A percentile compares a stretch with the other conserved stretches of the same genome.
Conservation (phyloP, 306 rosid genomes). For the Chamaecrista fasciculata region DNA sequence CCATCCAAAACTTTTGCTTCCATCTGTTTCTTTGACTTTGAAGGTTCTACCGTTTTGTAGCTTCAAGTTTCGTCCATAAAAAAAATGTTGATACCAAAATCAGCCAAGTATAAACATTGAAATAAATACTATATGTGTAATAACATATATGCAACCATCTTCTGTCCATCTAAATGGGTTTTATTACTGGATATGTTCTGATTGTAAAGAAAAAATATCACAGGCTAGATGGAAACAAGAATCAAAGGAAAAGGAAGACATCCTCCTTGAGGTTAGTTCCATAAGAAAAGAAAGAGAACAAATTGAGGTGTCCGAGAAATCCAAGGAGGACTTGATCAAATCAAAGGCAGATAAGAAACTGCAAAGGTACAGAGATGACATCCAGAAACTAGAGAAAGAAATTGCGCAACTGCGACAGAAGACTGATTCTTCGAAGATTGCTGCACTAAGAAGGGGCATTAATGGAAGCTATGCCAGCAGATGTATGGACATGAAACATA, state of each 20-base stretch:
- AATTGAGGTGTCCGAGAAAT: conserved; percentile 60
- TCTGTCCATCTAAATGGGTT: conserved; percentile 34
- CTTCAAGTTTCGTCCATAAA: conserved; percentile 13
- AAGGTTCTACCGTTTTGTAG: conserved; percentile 2
- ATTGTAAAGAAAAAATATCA: conserved; percentile 47
- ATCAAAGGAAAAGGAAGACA: conserved; percentile 62
- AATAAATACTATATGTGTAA: conserved; percentile 22
- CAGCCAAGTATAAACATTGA: conserved; percentile 13
- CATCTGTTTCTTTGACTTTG: conserved; percentile 18
- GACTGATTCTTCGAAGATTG: conserved; percentile 76
- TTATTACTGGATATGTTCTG: conserved; percentile 47
- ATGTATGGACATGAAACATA: conserved; percentile 36
- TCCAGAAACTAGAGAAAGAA: conserved; percentile 76
- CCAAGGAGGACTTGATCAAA: conserved; percentile 63
- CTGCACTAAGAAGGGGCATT: conserved; percentile 80
- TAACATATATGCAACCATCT: conserved; percentile 34
- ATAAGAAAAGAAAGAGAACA: conserved; percentile 79
- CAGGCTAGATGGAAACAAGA: conserved; percentile 84
- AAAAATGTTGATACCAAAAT: conserved; percentile 6
- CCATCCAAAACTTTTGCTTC: background rate
- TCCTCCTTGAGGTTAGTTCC: conserved; percentile 46
- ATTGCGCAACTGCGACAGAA: conserved; percentile 69
- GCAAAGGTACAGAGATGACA: conserved; percentile 62
- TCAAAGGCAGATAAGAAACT: conserved; percentile 66
- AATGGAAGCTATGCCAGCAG: conserved; percentile 64